Conservation (phyloP, 352 stramenopile species). For the Phytophthora ramorum region DNA sequence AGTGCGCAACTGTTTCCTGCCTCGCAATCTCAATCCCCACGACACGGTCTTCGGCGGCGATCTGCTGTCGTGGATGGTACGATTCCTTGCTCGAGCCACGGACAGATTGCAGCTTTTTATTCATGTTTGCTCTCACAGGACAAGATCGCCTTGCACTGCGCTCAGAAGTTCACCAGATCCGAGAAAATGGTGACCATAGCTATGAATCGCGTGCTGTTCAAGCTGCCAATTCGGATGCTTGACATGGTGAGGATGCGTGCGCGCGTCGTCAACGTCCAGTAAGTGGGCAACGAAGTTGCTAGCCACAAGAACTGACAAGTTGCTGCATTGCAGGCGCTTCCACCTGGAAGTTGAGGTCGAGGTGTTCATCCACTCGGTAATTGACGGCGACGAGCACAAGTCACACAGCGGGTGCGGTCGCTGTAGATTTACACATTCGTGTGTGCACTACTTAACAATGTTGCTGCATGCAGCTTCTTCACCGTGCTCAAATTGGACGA, state of each 20-base stretch:
- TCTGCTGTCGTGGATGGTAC: constrained; percentile 59
- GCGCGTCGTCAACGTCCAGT: constrained; percentile 53
- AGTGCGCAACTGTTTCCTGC: constrained; percentile 63
- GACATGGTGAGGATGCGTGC: constrained; percentile 64
- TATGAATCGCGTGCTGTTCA: constrained; percentile 75
- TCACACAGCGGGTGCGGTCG: constrained; percentile 49
- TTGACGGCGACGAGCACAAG: constrained; percentile 26
- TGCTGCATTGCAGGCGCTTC: constrained; percentile 31
- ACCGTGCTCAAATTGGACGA: constrained; percentile 54
- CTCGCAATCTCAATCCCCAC: constrained; percentile 64
- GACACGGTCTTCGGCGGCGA: constrained; percentile 66
- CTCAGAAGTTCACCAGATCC: constrained; percentile 66
- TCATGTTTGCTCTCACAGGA: constrained; percentile 28
- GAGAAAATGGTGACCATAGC: constrained; percentile 69
- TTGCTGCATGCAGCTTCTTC: constrained; percentile 34
- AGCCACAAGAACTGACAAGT: background rate
- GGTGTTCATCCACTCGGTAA: constrained; percentile 44
- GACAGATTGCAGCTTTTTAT: background rate
- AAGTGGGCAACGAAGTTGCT: background rate
- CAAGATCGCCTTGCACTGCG: constrained; percentile 61
- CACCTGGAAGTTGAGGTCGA: constrained; percentile 60
- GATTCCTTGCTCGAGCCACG: background rate
- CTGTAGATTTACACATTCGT: background rate
- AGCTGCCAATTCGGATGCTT: constrained; percentile 52
- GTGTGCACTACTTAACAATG: background rate